Percentiles rank a stretch among this genome's conserved stretches.
Evolutionary conservation across 768 basidiomycete genomes (phyloP).

Genomic region (Serendipita indica): DNA sequence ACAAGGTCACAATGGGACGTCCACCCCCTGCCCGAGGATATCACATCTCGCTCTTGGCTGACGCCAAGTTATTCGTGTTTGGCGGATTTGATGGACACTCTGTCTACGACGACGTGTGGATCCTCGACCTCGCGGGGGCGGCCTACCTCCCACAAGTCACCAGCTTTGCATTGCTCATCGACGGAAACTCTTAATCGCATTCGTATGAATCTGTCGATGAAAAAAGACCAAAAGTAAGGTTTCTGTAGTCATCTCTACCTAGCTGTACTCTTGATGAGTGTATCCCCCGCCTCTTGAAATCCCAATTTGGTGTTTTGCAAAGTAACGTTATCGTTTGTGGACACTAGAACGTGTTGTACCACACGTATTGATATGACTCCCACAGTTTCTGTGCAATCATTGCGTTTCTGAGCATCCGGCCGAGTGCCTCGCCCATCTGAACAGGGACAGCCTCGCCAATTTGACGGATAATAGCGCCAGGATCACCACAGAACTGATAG

Average conservation of each 20-base stretch:
- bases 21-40: conserved; percentile 68
- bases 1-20: conserved; percentile 49
- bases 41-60: conserved; percentile 67
- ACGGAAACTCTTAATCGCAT: background rate
- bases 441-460: background rate
- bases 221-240: no score
- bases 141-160: conserved; percentile 87
- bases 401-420: background rate
- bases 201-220: background rate
- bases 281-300: no score
- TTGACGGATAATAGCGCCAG: background rate
- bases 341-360: background rate
- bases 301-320: no score
- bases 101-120: conserved; percentile 72
- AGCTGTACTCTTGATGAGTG: no score
- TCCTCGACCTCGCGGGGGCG: conserved; percentile 71
- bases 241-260: no score
- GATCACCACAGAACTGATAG: background rate
- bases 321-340: no score
- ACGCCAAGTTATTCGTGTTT: conserved; percentile 71
- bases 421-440: background rate
- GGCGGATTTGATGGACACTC: conserved; percentile 50
- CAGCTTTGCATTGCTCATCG: conserved; percentile 37
- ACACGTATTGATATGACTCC: background rate
- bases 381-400: background rate